Evolutionary conservation across 108 stramenopile species (phyloP).

Genomic region (Fragilariopsis cylindrus): DNA sequence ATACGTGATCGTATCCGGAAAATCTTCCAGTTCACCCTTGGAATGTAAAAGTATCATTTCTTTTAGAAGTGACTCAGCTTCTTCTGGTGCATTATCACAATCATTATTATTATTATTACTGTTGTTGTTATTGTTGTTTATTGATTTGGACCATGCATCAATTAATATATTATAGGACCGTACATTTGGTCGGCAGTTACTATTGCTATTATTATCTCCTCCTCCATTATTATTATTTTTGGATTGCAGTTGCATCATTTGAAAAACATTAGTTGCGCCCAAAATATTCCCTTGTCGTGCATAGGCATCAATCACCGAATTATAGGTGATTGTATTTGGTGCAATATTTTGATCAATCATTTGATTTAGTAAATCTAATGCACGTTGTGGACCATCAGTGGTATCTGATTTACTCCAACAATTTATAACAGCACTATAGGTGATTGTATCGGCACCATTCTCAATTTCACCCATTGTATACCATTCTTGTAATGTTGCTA

Average conservation of each 20-base stretch:
- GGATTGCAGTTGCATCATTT: neutral
- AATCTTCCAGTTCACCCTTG: slow-evolving; percentile 7
- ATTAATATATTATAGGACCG: slow-evolving; percentile 1
- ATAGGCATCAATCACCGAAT: slow-evolving; percentile 4
- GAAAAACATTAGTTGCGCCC: neutral
- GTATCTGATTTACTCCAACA: neutral
- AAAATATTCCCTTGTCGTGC: neutral
- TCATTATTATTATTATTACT: neutral
- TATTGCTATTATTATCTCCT: neutral
- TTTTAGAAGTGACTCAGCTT: neutral
- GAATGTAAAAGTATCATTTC: slow-evolving; percentile 1
- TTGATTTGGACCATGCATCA: neutral
- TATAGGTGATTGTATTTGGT: slow-evolving; percentile 3
- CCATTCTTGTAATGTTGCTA: no score
- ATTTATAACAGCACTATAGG: slow-evolving; percentile 10
- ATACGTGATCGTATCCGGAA: neutral
- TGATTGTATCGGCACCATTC: neutral
- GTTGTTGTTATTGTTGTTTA: neutral
- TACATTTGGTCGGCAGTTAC: neutral
- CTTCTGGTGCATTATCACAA: neutral
- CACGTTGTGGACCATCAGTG: neutral
- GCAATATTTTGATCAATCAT: slow-evolving; percentile 12
- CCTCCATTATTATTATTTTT: no score
- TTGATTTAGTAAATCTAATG: slow-evolving; percentile 11
- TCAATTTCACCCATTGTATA: no score